phyloP scores from a whole-genome alignment of 2,329 filamentous ascomycete species.

The Ophiostoma tasmaniense region DNA sequence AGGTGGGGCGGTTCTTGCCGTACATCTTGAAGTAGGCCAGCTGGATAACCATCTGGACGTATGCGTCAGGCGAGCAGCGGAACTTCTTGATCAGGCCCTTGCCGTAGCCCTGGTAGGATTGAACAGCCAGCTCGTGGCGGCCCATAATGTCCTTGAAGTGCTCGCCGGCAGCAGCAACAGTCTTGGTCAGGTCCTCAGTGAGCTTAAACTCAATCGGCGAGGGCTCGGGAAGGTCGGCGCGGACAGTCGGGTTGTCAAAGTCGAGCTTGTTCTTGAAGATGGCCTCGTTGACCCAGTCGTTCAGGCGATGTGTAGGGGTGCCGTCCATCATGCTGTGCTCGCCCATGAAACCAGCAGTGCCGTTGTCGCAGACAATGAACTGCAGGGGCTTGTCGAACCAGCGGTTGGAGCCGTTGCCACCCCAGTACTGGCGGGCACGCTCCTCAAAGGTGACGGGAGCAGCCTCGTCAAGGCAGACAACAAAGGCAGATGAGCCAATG shows the following conservation, averaged over 20 bases:
- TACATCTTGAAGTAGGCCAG: constrained; percentile 99
- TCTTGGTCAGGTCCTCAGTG: constrained; percentile 61
- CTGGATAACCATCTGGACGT: constrained; percentile 98
- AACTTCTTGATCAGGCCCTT: constrained; percentile 99
- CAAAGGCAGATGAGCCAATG: constrained; percentile 82
- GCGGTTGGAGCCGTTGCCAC: constrained; percentile 88
- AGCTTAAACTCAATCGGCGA: constrained; percentile 69
- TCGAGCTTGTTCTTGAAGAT: constrained; percentile 95
- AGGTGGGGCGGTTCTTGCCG: constrained; percentile 93
- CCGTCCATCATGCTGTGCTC: constrained; percentile 99
- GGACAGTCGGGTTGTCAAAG: constrained; percentile 67
- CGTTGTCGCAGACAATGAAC: constrained; percentile 97
- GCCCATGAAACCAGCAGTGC: constrained; percentile 93
- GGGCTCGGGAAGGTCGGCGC: constrained; percentile 78
- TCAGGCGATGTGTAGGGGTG: constrained; percentile 91
- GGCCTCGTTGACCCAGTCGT: constrained; percentile 84
- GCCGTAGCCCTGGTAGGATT: constrained; percentile 94
- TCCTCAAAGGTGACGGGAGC: constrained; percentile 89
- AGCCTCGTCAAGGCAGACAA: constrained; percentile 89
- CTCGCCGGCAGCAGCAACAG: constrained; percentile 67
- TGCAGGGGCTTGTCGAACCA: constrained; percentile 98
- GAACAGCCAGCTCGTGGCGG: constrained; percentile 83
- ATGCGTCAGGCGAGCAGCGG: constrained; percentile 94
- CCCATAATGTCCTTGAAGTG: constrained; percentile 78
- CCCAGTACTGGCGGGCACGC: constrained; percentile 94